Base-by-base conservation (phyloP, 441 rosid species). In the Populus hybrid region DNA sequence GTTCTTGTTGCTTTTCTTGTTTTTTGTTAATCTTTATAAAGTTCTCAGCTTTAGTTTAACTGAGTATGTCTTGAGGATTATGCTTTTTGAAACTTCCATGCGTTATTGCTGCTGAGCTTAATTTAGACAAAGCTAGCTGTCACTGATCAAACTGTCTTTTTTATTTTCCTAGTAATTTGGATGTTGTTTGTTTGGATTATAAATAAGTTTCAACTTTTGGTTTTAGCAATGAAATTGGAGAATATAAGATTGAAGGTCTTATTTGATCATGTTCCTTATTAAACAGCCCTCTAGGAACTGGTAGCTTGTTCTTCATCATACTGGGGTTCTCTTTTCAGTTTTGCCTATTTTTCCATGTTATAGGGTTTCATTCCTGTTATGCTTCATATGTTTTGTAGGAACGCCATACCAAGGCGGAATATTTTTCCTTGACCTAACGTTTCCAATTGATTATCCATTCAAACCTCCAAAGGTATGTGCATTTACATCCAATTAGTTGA, bases 361-460 rank as follows among this genome's bases (percentile, higher is more conserved):
- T 9, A 40, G 40, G 21, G 23, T 69, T 35, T 63, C 40, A 45
- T 45, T 45, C 56, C 16, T 45, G 56, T 4, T 45, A 45, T 45
- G 56, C 56, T 45, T 45, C 56, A 14, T 45, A 12, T 45, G 2
- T 45, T 45, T 45, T 45, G 84, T 82, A 94, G 98, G 95, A 77
- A 90, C 97, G 72, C 92, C 98, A 2, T 94, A 92, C 64, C 83
- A 87, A 83, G 97, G 95, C 18, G 95, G 99, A 31, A 88, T 95
- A 72, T 95, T 88, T 83, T 94, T 95, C 77, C 87, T 91, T 7
- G 94, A 95, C 84, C 79, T 94, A n/a, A 83, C 80, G 24, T 92
- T 93, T 81, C 98, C 97, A 0, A 70, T 78, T 76, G 97, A 91
- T 83, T 93, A 95, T 85, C 99, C 99, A 36, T 95, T 94, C 78